Evolutionary conservation across 129 eudicot species (phyloP).

Genomic region (Silybum marianum): DNA sequence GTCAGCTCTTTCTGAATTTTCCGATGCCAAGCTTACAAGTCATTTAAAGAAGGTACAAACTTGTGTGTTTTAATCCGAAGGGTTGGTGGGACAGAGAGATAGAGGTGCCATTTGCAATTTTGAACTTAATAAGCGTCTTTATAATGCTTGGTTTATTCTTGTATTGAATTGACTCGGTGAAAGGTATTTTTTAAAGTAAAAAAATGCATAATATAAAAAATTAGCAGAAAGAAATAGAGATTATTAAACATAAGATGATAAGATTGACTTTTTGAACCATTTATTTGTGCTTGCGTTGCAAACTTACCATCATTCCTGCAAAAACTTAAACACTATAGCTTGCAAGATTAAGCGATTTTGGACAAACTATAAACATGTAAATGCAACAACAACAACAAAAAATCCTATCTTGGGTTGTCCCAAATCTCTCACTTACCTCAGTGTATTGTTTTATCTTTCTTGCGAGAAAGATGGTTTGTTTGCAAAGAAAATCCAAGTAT

Average conservation of each 20-base stretch:
- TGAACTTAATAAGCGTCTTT: not conserved
- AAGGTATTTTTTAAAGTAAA: not conserved
- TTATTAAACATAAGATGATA: not conserved
- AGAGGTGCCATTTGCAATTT: not conserved
- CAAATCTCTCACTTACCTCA: too few relatives aligned
- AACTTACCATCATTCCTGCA: conserved; percentile 1
- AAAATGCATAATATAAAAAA: not conserved
- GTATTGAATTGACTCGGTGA: not conserved
- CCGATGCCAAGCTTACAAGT: conserved; percentile 46
- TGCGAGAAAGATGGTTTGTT: too few relatives aligned
- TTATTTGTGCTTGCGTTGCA: not conserved
- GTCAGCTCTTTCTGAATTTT: conserved; percentile 59
- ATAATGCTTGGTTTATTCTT: not conserved
- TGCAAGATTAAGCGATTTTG: not conserved
- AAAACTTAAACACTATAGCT: not conserved
- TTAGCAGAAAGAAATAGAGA: not conserved
- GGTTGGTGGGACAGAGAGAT: not conserved
- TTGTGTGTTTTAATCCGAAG: not conserved
- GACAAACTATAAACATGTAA: not conserved
- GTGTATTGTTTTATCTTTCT: too few relatives aligned
- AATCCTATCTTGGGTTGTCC: not conserved
- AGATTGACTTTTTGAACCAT: not conserved
- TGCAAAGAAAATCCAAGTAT: not conserved
- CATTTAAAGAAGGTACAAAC: conserved; percentile 70
- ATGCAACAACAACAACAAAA: not conserved